Percentiles rank a stretch among this genome's conserved stretches.
Conservation (phyloP, 371 early-diverging fungal species). For the Lichtheimia ramosa region DNA sequence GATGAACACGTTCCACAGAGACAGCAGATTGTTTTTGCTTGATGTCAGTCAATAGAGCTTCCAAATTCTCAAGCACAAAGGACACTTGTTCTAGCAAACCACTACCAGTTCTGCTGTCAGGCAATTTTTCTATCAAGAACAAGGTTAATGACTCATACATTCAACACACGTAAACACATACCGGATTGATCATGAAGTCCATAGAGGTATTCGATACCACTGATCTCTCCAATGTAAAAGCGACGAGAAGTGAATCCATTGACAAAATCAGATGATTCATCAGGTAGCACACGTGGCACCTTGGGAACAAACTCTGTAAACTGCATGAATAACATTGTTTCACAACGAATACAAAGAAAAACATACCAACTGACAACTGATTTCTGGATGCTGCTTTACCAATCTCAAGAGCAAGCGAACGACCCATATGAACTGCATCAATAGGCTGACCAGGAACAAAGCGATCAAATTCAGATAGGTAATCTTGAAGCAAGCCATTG, state of each 20-base stretch:
- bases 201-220: conserved; percentile 47
- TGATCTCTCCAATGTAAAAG: conserved; percentile 60
- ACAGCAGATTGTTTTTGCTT: conserved; percentile 41
- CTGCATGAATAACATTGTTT: background rate
- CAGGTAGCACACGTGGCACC: conserved; percentile 43
- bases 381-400: conserved; percentile 56
- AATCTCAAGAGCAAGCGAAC: conserved; percentile 72
- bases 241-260: conserved; percentile 58
- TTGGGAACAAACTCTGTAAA: conserved; percentile 39
- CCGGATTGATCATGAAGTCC: conserved; percentile 15
- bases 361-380: conserved; percentile 45
- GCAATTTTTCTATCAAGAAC: conserved; percentile 13
- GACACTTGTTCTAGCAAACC: conserved; percentile 38
- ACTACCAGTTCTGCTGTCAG: conserved; percentile 11
- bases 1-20: conserved; percentile 50
- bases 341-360: background rate
- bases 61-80: conserved; percentile 35
- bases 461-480: conserved; percentile 60
- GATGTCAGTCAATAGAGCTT: conserved; percentile 38
- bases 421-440: conserved; percentile 66
- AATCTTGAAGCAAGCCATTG: conserved; percentile 66
- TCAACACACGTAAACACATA: background rate
- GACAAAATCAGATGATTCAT: conserved; percentile 62
- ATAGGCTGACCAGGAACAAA: conserved; percentile 47
- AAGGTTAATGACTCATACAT: no score